phyloP scores from a whole-genome alignment of 2,329 filamentous ascomycete genomes.

The Beauveria sp. region DNA sequence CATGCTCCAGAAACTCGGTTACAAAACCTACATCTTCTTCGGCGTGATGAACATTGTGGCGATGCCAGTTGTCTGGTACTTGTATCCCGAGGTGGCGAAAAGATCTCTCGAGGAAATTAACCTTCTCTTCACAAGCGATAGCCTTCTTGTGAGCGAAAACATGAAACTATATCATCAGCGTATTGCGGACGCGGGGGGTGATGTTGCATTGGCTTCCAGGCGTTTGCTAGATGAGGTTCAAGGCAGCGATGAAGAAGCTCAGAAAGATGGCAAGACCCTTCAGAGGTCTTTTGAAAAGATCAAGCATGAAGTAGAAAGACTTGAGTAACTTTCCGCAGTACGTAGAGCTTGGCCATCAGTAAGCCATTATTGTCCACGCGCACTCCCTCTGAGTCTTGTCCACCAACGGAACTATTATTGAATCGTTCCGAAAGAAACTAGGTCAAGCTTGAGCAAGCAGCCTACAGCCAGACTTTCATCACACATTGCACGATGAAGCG shows the following conservation, averaged over 20 bases:
- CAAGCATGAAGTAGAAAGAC: background rate
- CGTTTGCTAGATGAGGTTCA: constrained; percentile 18
- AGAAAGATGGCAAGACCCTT: background rate
- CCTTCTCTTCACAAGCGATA: constrained; percentile 37
- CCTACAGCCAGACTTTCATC: too few relatives aligned
- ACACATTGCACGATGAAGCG: too few relatives aligned
- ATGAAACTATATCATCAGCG: constrained; percentile 30
- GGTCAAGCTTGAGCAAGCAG: too few relatives aligned
- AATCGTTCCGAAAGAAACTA: too few relatives aligned
- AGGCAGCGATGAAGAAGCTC: background rate
- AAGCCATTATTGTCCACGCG: background rate
- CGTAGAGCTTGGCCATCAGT: background rate
- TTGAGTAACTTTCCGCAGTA: background rate
- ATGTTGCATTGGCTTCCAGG: constrained; percentile 16
- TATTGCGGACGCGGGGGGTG: constrained; percentile 16
- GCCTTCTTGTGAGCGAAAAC: constrained; percentile 34
- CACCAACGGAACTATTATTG: too few relatives aligned
- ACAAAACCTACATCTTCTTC: constrained; percentile 44
- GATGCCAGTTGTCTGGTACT: constrained; percentile 42
- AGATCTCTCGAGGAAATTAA: constrained; percentile 45
- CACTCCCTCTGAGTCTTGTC: too few relatives aligned
- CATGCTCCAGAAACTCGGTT: constrained; percentile 40
- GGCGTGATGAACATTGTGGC: constrained; percentile 42
- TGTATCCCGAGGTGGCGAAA: constrained; percentile 31
- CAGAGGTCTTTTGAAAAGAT: background rate